Conservation (phyloP, 192 early-diverging fungal species). For the Coemansia sp. region DNA sequence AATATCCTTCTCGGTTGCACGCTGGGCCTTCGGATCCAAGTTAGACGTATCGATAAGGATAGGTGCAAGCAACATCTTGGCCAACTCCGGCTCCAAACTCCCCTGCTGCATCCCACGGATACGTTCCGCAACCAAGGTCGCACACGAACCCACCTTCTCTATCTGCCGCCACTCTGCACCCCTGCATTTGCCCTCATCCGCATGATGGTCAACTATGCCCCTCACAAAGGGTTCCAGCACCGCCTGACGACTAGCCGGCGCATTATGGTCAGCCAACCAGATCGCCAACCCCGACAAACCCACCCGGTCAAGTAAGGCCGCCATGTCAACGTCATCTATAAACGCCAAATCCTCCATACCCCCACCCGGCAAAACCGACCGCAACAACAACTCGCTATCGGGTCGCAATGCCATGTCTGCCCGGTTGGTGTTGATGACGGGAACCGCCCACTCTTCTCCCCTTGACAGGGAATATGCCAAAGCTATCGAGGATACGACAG, state of each 20-base stretch:
- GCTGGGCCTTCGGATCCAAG: constrained; percentile 7
- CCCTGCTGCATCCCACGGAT: neutral
- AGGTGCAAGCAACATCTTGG: constrained; percentile 28
- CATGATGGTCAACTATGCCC: constrained; percentile 47
- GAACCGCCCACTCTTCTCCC: constrained; percentile 8
- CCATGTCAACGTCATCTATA: constrained; percentile 29
- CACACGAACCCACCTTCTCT: constrained; percentile 33
- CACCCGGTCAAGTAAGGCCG: neutral
- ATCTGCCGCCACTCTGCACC: constrained; percentile 14
- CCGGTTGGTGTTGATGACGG: constrained; percentile 33
- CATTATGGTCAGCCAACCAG: constrained; percentile 44
- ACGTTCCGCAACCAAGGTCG: constrained; percentile 20
- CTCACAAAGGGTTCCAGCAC: constrained; percentile 27
- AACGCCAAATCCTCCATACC: constrained; percentile 19
- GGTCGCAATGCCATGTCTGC: constrained; percentile 33
- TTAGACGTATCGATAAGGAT: constrained; percentile 35
- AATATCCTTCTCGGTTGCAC: constrained; percentile 24
- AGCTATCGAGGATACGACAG: constrained; percentile 39
- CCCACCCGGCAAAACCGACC: constrained; percentile 1
- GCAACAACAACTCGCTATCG: constrained; percentile 22
- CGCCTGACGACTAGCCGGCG: constrained; percentile 25
- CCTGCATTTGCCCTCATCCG: constrained; percentile 26
- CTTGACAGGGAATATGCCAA: constrained; percentile 31
- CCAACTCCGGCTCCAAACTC: constrained; percentile 7
- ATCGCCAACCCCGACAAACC: neutral